phyloP scores from a whole-genome alignment of 2,329 filamentous ascomycete species.

The Stagonosporopsis tanaceti region DNA sequence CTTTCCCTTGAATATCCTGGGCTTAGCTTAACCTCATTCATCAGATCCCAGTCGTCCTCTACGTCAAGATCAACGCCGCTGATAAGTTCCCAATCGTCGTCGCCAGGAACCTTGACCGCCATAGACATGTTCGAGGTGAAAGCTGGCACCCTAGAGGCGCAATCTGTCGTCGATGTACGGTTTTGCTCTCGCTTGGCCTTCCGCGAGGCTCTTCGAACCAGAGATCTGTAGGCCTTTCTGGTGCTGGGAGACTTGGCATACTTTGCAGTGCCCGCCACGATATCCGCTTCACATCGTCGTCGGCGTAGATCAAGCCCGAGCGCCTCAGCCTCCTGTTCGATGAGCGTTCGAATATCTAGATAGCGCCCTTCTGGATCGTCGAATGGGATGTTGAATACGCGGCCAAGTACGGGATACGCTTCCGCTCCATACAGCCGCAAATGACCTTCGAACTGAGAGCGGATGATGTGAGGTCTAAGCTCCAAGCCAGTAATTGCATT shows the following conservation, averaged over 20 bases:
- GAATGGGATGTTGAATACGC: slow-evolving; percentile 18
- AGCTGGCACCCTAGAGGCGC: too few species aligned
- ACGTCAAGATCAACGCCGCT: neutral
- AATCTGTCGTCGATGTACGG: neutral
- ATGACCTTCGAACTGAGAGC: slow-evolving; percentile 17
- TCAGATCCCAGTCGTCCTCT: neutral
- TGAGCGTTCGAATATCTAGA: neutral
- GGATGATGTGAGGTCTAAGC: neutral
- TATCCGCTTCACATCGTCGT: neutral
- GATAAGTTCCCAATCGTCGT: slow-evolving; percentile 2
- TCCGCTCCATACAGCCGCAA: slow-evolving; percentile 10
- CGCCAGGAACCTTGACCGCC: neutral
- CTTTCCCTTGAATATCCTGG: too few species aligned
- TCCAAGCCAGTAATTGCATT: slow-evolving; percentile 16
- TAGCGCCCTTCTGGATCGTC: slow-evolving; percentile 18
- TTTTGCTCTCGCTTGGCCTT: neutral
- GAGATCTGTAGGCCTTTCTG: neutral
- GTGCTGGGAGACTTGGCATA: slow-evolving; percentile 1
- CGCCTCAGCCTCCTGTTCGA: slow-evolving; percentile 5
- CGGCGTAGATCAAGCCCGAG: slow-evolving; percentile 1
- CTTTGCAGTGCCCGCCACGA: neutral
- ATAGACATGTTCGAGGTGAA: neutral
- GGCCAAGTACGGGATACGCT: slow-evolving; percentile 11
- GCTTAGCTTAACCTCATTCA: too few species aligned
- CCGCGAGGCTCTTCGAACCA: neutral